Evolutionary conservation across 495 filamentous ascomycete species (phyloP).

Genomic region (Hypoxylon lienhwacheense): DNA sequence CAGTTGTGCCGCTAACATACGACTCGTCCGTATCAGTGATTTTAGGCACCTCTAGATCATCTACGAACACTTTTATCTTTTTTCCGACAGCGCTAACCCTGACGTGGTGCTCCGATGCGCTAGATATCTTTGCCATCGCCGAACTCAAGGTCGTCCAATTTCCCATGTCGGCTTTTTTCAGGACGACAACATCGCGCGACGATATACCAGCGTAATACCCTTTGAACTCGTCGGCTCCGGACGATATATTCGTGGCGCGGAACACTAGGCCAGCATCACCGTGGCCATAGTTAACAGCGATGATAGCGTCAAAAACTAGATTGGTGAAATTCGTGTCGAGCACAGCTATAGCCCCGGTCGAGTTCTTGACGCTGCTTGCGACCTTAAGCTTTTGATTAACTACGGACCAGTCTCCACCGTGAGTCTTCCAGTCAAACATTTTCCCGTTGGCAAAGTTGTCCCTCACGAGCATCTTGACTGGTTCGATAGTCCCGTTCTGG

Average conservation of each 20-base stretch:
- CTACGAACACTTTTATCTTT: slow-evolving; percentile 32
- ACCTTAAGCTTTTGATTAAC: slow-evolving; percentile 15
- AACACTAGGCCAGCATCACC: slow-evolving; percentile 39
- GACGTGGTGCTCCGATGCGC: slow-evolving; percentile 19
- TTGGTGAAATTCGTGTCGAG: slow-evolving; percentile 41
- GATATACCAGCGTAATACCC: slow-evolving; percentile 30
- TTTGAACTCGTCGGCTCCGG: slow-evolving; percentile 5
- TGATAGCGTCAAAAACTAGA: slow-evolving; percentile 32
- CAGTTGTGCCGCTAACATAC: slow-evolving; percentile 26
- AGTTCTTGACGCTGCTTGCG: slow-evolving; percentile 1
- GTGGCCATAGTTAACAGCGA: slow-evolving; percentile 11
- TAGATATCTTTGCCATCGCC: not conserved
- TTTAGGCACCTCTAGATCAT: slow-evolving; percentile 19
- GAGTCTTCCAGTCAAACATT: slow-evolving; percentile 38
- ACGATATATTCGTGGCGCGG: slow-evolving; percentile 15
- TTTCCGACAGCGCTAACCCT: slow-evolving; percentile 25
- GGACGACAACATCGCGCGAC: slow-evolving; percentile 10
- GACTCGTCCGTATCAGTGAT: slow-evolving; percentile 22
- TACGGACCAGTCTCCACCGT: slow-evolving; percentile 25
- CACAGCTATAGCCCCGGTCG: slow-evolving; percentile 24
- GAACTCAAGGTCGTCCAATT: slow-evolving; percentile 7
- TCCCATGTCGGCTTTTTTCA: slow-evolving; percentile 20
- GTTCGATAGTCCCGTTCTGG: slow-evolving; percentile 44
- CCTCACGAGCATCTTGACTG: slow-evolving; percentile 47
- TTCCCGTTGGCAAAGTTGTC: slow-evolving; percentile 42